Evolutionary conservation across 352 stramenopile species (phyloP), one percentile per base, ranked within the genome.

Genomic region (Phytophthora capsici): DNA sequence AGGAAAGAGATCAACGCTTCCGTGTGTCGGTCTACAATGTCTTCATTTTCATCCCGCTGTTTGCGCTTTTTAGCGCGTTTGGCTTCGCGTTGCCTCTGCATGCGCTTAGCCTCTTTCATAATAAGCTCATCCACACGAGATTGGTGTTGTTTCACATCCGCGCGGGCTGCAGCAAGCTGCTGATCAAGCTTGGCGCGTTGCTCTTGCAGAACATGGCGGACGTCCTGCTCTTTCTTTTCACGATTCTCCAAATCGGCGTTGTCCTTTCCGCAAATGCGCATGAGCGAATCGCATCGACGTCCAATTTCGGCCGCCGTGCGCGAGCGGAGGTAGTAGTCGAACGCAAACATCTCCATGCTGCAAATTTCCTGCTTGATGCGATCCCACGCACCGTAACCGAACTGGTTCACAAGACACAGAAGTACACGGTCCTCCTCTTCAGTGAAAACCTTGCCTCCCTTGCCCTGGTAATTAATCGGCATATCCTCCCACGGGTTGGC

Each of bases 271-370:
- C 97, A 96, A 66, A 98, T 94, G 12, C 91, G 90, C 73, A 99
- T 98, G 16, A 99, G 71, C 0, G 91, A 73, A 59, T 99, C 97
- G 51, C 96, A 98, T 12, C 97, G 93, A 43, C 96, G 96, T 26
- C 98, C 95, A 34, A 99, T 97, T 69, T 99, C 97, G 6, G 87
- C 86, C 1, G 95, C 89, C 13, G 91, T 98, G 40, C 97, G 87
- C 10, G 93, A 99, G 36, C 98, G 98, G 73, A 99, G 97, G 72
- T 99, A 99, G 85, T 98, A 99, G 65, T 99, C 96, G 47, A 99
- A 99, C 14, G 96, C 86, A 68, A 99, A 99, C 75, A 88, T 81
- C 48, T 94, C 84, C 32, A 93, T 76, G 19, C 84, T 82, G 51
- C 88, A 90, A 26, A 99, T 99, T 75, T 99, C 96, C 43, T 98